Evolutionary conservation across 257 asterid species (phyloP).

Genomic region (Nicotiana knightiana): DNA sequence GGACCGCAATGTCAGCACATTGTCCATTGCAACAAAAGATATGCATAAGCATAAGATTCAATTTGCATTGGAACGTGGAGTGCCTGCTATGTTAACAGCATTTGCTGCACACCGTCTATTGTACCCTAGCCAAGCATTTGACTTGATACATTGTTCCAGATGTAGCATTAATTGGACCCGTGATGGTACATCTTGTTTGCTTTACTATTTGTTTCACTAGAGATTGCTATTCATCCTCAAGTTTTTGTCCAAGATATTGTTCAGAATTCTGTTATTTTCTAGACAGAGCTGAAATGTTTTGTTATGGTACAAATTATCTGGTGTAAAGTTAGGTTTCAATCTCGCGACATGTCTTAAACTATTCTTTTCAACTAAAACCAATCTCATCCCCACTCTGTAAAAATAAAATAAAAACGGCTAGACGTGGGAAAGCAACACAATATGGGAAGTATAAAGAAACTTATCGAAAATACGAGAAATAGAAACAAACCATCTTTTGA

Average conservation of each 20-base stretch:
- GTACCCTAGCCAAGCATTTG: conserved; percentile 63
- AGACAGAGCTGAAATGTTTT: neutral
- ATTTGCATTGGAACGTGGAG: conserved; percentile 56
- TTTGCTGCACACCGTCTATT: conserved; percentile 42
- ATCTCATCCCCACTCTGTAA: neutral
- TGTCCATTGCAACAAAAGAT: conserved; percentile 47
- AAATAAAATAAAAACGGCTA: neutral
- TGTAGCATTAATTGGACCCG: conserved; percentile 41
- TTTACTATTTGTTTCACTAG: neutral
- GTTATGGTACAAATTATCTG: neutral
- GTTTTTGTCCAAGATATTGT: neutral
- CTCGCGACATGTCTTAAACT: neutral
- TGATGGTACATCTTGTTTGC: conserved; percentile 31
- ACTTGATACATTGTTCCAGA: conserved; percentile 53
- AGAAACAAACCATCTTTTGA: neutral
- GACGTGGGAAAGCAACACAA: neutral
- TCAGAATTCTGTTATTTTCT: neutral
- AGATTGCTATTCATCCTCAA: neutral
- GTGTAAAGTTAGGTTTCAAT: neutral
- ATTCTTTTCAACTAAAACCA: neutral
- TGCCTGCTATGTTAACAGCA: conserved; percentile 54
- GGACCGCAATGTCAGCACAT: conserved; percentile 47
- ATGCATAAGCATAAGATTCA: conserved; percentile 37
- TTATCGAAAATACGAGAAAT: neutral
- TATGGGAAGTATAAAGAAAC: neutral